These are phyloP conservation scores for Cardiospermum halicacabum DNA, from an alignment of 345 rosid genomes.

Conservation along the genomic window DNA sequence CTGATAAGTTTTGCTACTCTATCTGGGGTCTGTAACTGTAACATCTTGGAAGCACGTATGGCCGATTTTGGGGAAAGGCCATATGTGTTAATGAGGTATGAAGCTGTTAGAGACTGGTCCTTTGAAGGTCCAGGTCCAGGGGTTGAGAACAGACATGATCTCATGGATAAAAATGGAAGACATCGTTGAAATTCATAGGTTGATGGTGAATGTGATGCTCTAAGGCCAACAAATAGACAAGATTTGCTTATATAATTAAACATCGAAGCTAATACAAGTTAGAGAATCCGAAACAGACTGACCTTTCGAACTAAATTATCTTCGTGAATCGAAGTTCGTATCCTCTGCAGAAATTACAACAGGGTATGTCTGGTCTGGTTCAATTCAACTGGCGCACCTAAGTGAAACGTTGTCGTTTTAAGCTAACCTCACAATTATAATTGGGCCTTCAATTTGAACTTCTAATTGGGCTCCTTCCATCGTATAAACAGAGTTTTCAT, in stretches of 20 bases:
- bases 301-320: not conserved
- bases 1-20: constrained; percentile 10
- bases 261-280: not conserved
- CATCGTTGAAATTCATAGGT: not conserved
- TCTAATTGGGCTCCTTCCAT: too few relatives aligned
- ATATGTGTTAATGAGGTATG: constrained; percentile 18
- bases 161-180: not conserved
- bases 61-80: constrained; percentile 20
- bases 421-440: too few relatives aligned
- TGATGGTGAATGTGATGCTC: not conserved
- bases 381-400: too few relatives aligned
- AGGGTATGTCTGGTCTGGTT: not conserved
- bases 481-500: too few relatives aligned
- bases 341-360: not conserved
- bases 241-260: constrained; percentile 1
- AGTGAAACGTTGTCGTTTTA: too few relatives aligned
- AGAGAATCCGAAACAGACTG: not conserved
- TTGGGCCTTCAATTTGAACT: too few relatives aligned
- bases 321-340: not conserved
- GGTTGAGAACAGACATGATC: not conserved
- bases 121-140: not conserved
- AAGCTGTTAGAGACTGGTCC: constrained; percentile 5
- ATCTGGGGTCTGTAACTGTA: not conserved
- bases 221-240: not conserved
- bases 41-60: not conserved